These are phyloP conservation scores for Purpureocillium lavendulum DNA, from an alignment of 2,329 filamentous ascomycete genomes.

Conservation along the genomic window DNA sequence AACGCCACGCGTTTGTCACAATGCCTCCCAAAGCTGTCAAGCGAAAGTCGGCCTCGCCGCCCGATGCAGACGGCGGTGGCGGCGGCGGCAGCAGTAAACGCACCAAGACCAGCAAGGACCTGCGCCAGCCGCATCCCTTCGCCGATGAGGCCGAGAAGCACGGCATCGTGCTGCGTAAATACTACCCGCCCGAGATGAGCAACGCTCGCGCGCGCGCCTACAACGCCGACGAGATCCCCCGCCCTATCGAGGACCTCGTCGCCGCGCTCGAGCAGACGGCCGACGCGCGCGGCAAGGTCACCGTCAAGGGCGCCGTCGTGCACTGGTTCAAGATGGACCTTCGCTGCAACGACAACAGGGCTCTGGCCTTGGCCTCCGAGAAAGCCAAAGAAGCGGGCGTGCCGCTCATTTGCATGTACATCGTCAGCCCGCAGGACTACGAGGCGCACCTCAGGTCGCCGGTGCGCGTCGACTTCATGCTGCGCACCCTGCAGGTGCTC, in stretches of 20 bases:
- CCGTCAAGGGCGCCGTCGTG: constrained; percentile 55
- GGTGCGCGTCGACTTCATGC: constrained; percentile 68
- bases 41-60: constrained; percentile 15
- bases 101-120: constrained; percentile 21
- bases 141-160: constrained; percentile 38
- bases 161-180: constrained; percentile 62
- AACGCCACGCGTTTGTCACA: constrained; percentile 12
- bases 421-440: constrained; percentile 76
- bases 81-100: constrained; percentile 18
- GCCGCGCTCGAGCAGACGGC: constrained; percentile 54
- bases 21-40: constrained; percentile 20
- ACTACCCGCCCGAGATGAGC: constrained; percentile 81
- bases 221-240: constrained; percentile 56
- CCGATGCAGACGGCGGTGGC: constrained; percentile 13
- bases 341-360: constrained; percentile 64
- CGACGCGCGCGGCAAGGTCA: constrained; percentile 39
- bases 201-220: constrained; percentile 71
- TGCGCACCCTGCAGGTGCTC: constrained; percentile 62
- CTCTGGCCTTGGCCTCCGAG: constrained; percentile 56
- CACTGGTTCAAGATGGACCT: constrained; percentile 91
- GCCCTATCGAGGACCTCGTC: constrained; percentile 64
- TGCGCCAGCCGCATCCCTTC: constrained; percentile 38
- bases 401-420: constrained; percentile 68
- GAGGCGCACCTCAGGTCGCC: constrained; percentile 70
- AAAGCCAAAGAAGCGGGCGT: constrained; percentile 58